Percentiles rank a stretch among this genome's conserved stretches.
Conservation (phyloP, 495 filamentous ascomycete genomes). For the Daldinia vernicosa region DNA sequence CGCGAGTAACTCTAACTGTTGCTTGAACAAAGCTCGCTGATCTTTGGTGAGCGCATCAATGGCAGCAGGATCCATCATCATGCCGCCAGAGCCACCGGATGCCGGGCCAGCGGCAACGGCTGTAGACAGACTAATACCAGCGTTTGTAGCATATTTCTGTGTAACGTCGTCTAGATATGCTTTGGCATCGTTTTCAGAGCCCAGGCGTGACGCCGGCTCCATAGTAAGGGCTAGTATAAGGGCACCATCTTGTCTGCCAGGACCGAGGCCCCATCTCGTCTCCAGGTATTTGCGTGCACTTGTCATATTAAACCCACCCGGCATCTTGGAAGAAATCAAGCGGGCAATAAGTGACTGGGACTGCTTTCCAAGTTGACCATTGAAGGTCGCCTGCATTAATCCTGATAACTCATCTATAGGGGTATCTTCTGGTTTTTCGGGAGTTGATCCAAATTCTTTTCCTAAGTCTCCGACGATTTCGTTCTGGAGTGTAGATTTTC, state of each 20-base stretch:
- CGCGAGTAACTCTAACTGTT: conserved; percentile 93
- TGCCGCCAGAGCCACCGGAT: conserved; percentile 74
- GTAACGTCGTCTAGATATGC: conserved; percentile 84
- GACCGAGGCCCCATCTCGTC: conserved; percentile 87
- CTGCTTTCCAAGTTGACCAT: conserved; percentile 97
- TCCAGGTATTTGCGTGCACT: conserved; percentile 92
- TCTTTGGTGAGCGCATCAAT: conserved; percentile 97
- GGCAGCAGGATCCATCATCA: conserved; percentile 99
- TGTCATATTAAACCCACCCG: conserved; percentile 98
- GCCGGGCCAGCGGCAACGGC: conserved; percentile 77
- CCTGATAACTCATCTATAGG: conserved; percentile 95
- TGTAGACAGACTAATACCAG: conserved; percentile 85
- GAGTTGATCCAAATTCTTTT: conserved; percentile 97
- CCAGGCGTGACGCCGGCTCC: conserved; percentile 89
- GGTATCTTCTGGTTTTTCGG: conserved; percentile 98
- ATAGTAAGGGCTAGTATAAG: conserved; percentile 89
- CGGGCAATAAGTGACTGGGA: conserved; percentile 92
- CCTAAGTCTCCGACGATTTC: conserved; percentile 95
- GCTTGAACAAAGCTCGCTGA: conserved; percentile 93
- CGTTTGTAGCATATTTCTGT: conserved; percentile 87
- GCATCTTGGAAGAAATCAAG: conserved; percentile 98
- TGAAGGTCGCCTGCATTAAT: conserved; percentile 96
- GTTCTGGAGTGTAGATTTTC: conserved; percentile 97
- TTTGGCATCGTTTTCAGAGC: conserved; percentile 89
- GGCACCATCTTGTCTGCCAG: conserved; percentile 91